Percentiles rank a stretch among this genome's conserved stretches.
These are phyloP conservation scores for Geotrichum reessii DNA, from an alignment of 1,139 yeast species.

Conservation along the genomic window DNA sequence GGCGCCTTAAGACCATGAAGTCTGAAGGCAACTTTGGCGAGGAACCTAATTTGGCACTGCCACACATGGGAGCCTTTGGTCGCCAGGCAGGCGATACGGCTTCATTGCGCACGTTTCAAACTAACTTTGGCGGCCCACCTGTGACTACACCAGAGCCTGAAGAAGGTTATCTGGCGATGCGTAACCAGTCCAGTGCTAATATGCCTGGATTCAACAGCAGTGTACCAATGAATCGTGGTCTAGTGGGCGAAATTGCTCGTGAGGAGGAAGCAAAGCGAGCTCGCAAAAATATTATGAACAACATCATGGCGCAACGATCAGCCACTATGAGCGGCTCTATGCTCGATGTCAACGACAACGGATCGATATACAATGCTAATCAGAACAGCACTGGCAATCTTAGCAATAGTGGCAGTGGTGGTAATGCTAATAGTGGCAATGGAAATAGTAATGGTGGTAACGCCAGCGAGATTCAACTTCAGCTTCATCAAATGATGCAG, in stretches of 20 bases:
- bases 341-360: constrained; percentile 5
- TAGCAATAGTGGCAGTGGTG: background rate
- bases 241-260: constrained; percentile 39
- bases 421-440: constrained; percentile 1
- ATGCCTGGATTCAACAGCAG: constrained; percentile 26
- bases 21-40: constrained; percentile 20
- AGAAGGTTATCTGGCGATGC: constrained; percentile 16
- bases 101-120: constrained; percentile 19
- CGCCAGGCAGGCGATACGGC: constrained; percentile 13
- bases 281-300: constrained; percentile 24
- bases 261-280: constrained; percentile 38
- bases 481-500: constrained; percentile 35
- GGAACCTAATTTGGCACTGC: constrained; percentile 18
- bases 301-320: constrained; percentile 19
- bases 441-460: background rate
- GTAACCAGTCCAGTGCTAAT: constrained; percentile 19
- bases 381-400: constrained; percentile 6
- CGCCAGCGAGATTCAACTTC: constrained; percentile 29
- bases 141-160: constrained; percentile 13
- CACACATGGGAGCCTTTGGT: background rate
- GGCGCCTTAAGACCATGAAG: constrained; percentile 20
- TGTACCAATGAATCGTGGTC: constrained; percentile 32
- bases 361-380: constrained; percentile 2
- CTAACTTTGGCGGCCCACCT: constrained; percentile 6
- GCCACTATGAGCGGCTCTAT: constrained; percentile 13